Conservation (phyloP, 805 yeast genomes). For the Kregervanrija delftensis region DNA sequence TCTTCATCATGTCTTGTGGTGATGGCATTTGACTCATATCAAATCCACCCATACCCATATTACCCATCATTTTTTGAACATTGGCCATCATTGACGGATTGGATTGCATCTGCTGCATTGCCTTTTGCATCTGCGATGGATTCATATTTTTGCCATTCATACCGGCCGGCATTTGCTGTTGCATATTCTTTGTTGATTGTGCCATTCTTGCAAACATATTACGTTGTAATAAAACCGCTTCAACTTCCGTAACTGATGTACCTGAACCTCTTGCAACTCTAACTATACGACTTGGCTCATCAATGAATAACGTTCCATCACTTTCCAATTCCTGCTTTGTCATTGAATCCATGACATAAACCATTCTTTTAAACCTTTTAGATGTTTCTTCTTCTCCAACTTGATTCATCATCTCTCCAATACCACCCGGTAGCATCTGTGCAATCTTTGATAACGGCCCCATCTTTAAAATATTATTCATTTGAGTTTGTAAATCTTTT, state of each 20-base stretch:
- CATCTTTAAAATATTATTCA: constrained; percentile 93
- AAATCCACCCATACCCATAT: constrained; percentile 52
- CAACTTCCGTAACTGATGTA: constrained; percentile 85
- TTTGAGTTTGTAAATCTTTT: constrained; percentile 86
- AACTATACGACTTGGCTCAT: constrained; percentile 78
- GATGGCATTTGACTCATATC: constrained; percentile 30
- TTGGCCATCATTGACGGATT: constrained; percentile 73
- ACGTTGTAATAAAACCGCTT: constrained; percentile 85
- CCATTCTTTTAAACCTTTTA: constrained; percentile 77
- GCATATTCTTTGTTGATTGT: constrained; percentile 54
- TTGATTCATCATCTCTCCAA: constrained; percentile 75
- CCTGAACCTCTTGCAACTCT: constrained; percentile 95
- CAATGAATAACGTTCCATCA: constrained; percentile 75
- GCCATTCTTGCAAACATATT: constrained; percentile 95
- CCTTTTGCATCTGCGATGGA: constrained; percentile 31
- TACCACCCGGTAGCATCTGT: constrained; percentile 89
- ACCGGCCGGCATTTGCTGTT: constrained; percentile 5
- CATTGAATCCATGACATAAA: constrained; percentile 93
- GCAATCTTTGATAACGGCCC: constrained; percentile 95
- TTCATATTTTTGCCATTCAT: constrained; percentile 27
- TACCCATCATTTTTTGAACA: constrained; percentile 69
- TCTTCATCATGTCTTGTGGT: constrained; percentile 38
- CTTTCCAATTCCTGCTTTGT: constrained; percentile 83
- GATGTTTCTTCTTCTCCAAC: constrained; percentile 90
- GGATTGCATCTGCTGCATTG: constrained; percentile 57